phyloP scores from a whole-genome alignment of 345 rosid species.

The Salix caprea region DNA sequence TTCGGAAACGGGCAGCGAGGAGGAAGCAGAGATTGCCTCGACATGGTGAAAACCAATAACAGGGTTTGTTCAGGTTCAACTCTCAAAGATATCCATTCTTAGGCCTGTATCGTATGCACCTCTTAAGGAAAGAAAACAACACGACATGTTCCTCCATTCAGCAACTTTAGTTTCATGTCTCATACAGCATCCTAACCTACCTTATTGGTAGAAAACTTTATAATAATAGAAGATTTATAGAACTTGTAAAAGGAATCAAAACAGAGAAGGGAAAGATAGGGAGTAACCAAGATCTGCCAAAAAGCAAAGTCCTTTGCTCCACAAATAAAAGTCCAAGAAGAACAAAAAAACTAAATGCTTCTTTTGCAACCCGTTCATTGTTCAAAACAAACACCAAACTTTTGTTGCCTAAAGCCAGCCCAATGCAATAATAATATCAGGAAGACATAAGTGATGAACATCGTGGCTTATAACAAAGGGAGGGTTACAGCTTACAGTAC shows the following conservation, averaged over 20 bases:
- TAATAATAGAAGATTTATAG: constrained; percentile 7
- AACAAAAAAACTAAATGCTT: neutral
- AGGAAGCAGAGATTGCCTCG: constrained; percentile 67
- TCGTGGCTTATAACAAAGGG: neutral
- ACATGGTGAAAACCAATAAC: constrained; percentile 36
- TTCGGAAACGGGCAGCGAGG: constrained; percentile 67
- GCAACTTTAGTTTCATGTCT: constrained; percentile 7
- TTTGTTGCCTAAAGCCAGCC: neutral
- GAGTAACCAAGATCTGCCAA: neutral
- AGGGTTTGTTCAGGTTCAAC: constrained; percentile 4
- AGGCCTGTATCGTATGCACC: neutral
- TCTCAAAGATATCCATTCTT: neutral
- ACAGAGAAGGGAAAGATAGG: neutral
- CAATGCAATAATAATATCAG: neutral
- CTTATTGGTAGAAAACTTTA: neutral
- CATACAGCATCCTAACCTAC: constrained; percentile 26
- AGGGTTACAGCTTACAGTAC: neutral
- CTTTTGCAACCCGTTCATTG: neutral
- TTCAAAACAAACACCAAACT: neutral
- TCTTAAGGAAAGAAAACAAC: constrained; percentile 3
- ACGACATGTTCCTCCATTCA: neutral
- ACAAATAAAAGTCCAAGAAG: neutral
- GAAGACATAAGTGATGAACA: neutral
- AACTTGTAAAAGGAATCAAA: constrained; percentile 3
- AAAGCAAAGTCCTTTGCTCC: neutral